Percentiles rank a stretch among this genome's conserved stretches.
Evolutionary conservation across 2,329 filamentous ascomycete genomes (phyloP).

Genomic region (Colletotrichum horii): DNA sequence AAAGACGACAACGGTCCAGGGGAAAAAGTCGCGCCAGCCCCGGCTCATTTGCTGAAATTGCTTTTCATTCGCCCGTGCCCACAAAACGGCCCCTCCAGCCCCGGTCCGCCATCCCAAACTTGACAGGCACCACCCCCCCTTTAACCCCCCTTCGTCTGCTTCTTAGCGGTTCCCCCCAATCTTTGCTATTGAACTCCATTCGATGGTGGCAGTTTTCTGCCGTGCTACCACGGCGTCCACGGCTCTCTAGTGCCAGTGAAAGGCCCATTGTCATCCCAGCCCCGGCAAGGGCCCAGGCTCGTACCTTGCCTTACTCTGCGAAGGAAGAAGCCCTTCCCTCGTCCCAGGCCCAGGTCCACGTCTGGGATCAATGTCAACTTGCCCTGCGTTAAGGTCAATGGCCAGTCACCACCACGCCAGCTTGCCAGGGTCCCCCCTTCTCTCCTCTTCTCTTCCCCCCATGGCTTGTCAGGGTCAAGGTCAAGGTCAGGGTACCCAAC

Average conservation of each 20-base stretch:
- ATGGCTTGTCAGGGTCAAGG: background rate
- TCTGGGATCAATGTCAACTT: background rate
- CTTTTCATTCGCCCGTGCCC: slow-evolving; percentile 23
- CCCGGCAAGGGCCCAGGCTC: slow-evolving; percentile 3
- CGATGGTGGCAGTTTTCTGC: background rate
- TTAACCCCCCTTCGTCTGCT: background rate
- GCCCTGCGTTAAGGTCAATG: background rate
- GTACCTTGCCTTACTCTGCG: background rate
- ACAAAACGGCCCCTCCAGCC: background rate
- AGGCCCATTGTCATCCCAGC: background rate
- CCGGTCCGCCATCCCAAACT: slow-evolving; percentile 9
- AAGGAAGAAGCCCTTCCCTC: background rate
- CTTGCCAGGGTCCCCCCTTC: background rate
- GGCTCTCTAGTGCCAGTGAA: background rate
- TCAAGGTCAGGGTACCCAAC: background rate
- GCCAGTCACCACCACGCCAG: background rate
- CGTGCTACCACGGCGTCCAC: background rate
- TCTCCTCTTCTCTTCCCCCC: background rate
- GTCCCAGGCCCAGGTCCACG: background rate
- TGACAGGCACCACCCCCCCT: slow-evolving; percentile 18
- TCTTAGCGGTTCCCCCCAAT: background rate
- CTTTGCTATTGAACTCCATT: slow-evolving; percentile 13
- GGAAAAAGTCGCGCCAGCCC: slow-evolving; percentile 18
- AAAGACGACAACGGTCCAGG: background rate
- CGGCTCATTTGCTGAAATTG: slow-evolving; percentile 25